Evolutionary conservation across 306 rosid species (phyloP), one percentile per base, ranked within the genome.

Genomic region (Senna tora): DNA sequence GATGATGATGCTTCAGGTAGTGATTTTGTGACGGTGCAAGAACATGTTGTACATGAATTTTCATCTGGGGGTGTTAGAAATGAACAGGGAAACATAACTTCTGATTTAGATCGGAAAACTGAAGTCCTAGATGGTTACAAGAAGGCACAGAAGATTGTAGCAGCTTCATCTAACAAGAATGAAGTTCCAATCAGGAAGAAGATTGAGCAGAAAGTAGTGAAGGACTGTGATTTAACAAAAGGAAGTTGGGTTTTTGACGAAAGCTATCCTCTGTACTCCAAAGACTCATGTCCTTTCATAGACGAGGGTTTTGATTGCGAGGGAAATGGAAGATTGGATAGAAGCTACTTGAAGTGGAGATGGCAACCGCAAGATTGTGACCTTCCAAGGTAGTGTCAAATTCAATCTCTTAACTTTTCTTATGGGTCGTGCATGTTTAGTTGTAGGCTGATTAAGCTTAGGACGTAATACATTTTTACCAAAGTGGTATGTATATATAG

Each of bases 221-320:
- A 81, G 82, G 81, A 33, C 25, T 94, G 98, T 68, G 97, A 94
- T 83, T 82, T 85, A 28, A 74, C 87, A 25, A 84, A 76, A 57
- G 97, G 98, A 5, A 39, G 67, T 67, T 94, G 97, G 99, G 88
- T 87, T 75, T 91, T 82, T 79, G 92, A 94, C 59, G 95, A 86
- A 78, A 87, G 77, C 70, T 86, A 86, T 39, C 95, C 91, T 39
- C 69, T 87, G 75, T 94, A 94, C 74, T 52, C 77, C 32, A 82
- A 77, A 75, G 72, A 5, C 77, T 89, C 97, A 0, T 94, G 97
- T 77, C 85, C 95, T 77, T 91, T 86, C 52, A 85, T 94, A 62
- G 99, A 94, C 71, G 97, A 94, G 82, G 99, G 95, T 46, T 91
- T 94, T 69, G 86, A 94, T 82, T 94, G 99, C 59, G 80, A 77